These are phyloP conservation scores for Ascochyta clinopodiicola DNA, from an alignment of 2,329 filamentous ascomycete genomes.

Conservation along the genomic window DNA sequence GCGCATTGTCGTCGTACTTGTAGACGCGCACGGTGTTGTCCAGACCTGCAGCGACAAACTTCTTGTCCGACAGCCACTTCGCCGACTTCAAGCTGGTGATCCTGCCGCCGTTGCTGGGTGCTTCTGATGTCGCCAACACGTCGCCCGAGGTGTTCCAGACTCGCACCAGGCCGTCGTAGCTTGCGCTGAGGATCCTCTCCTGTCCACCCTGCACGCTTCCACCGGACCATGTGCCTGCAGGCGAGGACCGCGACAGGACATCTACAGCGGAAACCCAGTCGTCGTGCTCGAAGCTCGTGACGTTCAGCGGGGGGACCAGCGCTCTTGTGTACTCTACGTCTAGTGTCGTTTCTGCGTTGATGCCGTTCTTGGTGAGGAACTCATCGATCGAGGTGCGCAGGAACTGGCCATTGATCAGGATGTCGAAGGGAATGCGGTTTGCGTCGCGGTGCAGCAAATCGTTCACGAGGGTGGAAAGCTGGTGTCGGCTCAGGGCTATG, in stretches of 20 bases:
- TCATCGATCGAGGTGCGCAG: constrained; percentile 88
- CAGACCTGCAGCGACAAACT: constrained; percentile 81
- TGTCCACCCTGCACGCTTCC: constrained; percentile 60
- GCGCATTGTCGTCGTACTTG: constrained; percentile 77
- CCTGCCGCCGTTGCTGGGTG: constrained; percentile 67
- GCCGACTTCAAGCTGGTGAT: constrained; percentile 78
- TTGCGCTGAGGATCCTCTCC: constrained; percentile 84
- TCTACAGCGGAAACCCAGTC: constrained; percentile 95
- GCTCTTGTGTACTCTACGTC: constrained; percentile 93
- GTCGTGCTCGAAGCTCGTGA: constrained; percentile 94
- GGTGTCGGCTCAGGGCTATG: constrained; percentile 40
- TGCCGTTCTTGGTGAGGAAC: constrained; percentile 83
- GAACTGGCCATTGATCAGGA: constrained; percentile 93
- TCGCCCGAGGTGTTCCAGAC: constrained; percentile 90
- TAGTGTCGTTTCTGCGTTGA: constrained; percentile 86
- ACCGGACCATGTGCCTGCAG: constrained; percentile 64
- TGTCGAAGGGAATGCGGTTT: constrained; percentile 83
- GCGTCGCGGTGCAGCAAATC: constrained; percentile 63
- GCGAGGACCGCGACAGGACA: constrained; percentile 73
- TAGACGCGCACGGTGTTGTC: constrained; percentile 88
- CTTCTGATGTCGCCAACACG: constrained; percentile 76
- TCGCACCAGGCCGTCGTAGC: constrained; percentile 86
- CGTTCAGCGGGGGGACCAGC: constrained; percentile 84
- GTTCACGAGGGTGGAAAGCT: constrained; percentile 68
- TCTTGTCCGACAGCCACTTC: constrained; percentile 78